These are phyloP conservation scores for Boletus holoroseus DNA, from an alignment of 1,284 basidiomycete genomes.

Conservation along the genomic window DNA sequence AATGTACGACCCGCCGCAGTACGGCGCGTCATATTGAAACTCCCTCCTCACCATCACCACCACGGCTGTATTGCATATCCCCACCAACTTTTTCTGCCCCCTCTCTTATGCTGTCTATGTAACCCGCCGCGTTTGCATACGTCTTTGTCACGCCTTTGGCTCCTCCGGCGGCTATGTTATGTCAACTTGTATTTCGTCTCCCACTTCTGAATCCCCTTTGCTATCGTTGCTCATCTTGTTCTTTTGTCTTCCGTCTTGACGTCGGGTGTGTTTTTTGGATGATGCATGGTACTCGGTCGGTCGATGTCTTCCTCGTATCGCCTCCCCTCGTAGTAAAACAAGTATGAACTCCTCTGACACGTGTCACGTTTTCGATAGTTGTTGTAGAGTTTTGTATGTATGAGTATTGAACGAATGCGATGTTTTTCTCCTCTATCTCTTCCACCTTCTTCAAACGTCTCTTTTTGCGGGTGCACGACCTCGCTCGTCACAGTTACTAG, in stretches of 20 bases:
- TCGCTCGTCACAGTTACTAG: no score
- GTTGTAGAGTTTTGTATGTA: background rate
- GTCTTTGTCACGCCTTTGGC: background rate
- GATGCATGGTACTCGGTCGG: background rate
- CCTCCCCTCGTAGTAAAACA: background rate
- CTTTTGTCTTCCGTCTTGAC: background rate
- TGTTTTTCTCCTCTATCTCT: background rate
- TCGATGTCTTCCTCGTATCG: background rate
- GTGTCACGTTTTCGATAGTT: background rate
- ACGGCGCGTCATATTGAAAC: slow-evolving; percentile 13
- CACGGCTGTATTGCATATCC: background rate
- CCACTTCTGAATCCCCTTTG: background rate
- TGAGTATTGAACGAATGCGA: background rate
- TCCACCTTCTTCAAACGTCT: background rate
- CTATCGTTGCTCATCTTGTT: background rate
- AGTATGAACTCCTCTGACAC: background rate
- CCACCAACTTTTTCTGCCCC: background rate
- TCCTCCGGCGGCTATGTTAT: background rate
- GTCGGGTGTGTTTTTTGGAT: background rate
- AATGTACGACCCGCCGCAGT: slow-evolving; percentile 26
- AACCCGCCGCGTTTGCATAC: background rate
- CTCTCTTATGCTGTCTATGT: background rate
- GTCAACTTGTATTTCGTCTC: background rate
- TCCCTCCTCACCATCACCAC: background rate
- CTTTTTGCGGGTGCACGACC: no score